These are phyloP conservation scores for Colletotrichum sp. DNA, from an alignment of 2,329 filamentous ascomycete genomes.

Conservation along the genomic window DNA sequence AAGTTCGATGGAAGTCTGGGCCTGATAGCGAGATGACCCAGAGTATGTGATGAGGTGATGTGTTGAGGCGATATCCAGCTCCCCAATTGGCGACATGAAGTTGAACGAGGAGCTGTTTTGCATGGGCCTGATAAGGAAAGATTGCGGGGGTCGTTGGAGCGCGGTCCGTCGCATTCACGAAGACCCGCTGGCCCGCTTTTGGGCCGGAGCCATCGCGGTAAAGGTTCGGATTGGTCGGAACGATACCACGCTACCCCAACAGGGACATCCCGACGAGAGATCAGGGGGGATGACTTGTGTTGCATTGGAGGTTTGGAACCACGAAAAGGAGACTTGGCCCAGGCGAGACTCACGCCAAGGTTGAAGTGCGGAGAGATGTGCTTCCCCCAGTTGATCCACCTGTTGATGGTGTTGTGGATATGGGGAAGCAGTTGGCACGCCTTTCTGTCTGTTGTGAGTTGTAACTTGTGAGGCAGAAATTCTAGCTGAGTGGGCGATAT, in stretches of 20 bases:
- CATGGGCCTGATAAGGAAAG: conserved; percentile 10
- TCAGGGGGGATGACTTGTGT: background rate
- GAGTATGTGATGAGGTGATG: background rate
- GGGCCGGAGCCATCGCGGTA: background rate
- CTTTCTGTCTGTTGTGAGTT: background rate
- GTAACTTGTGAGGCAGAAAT: background rate
- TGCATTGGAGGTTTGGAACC: background rate
- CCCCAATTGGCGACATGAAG: background rate
- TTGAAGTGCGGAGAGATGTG: background rate
- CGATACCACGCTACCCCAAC: background rate
- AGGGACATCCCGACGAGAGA: background rate
- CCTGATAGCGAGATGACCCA: background rate
- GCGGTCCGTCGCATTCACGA: conserved; percentile 4
- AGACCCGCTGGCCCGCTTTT: background rate
- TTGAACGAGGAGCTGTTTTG: background rate
- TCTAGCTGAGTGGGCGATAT: background rate
- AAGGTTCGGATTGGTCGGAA: conserved; percentile 1
- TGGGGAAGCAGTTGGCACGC: background rate
- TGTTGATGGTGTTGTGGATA: background rate
- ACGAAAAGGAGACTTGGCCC: background rate
- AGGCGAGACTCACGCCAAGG: background rate
- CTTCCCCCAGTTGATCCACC: background rate
- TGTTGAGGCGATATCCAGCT: background rate
- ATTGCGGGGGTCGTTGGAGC: conserved; percentile 10
- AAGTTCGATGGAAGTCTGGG: background rate